Evolutionary conservation across 148 eudicot species (phyloP), one percentile per base, ranked within the genome.

Genomic region (Silene conica): DNA sequence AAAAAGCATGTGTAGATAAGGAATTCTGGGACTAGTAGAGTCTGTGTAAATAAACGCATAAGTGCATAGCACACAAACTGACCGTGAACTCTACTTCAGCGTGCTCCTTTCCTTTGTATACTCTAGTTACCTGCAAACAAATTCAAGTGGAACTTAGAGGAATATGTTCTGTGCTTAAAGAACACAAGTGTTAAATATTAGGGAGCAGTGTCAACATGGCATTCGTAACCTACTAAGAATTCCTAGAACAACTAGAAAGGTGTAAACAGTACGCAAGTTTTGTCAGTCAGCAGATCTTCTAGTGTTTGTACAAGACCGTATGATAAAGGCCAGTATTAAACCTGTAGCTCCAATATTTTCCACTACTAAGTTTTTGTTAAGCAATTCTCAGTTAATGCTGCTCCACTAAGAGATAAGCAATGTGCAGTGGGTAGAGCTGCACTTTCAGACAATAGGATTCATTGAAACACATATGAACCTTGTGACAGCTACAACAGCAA

Each of bases 1-100:
- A 70, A 78, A 26, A 72, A 67, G 38, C 43, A 74, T 59, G 61
- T 25, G 75, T 56, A 59, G 25, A 70, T 58, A 73, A 79, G 67
- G 71, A 79, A 78, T 25, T 72, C 13, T 22, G 52, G 64, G 34
- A 57, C 43, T 45, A 54, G 43, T n/a, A 16, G 25, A 63, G 10
- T 22, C 38, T n/a, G 23, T 31, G 52, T 15, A 71, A 61, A 45
- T 66, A 67, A 74, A 77, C 7, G 21, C 58, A 55, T 66, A 67
- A 74, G 76, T 8, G 25, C 58, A 48, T 34, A 73, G 38, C 43
- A 60, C 65, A 19, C 57, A 13, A 84, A 86, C 89, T 80, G 38
- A 90, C 95, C 78, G 67, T 78, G 72, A 86, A 90, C 80, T 90
- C 95, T 67, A 90, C 82, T 86, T 90, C 95, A 77, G 76, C 89